Conservation (phyloP, 345 rosid species). For the Gossypium thurberi region DNA sequence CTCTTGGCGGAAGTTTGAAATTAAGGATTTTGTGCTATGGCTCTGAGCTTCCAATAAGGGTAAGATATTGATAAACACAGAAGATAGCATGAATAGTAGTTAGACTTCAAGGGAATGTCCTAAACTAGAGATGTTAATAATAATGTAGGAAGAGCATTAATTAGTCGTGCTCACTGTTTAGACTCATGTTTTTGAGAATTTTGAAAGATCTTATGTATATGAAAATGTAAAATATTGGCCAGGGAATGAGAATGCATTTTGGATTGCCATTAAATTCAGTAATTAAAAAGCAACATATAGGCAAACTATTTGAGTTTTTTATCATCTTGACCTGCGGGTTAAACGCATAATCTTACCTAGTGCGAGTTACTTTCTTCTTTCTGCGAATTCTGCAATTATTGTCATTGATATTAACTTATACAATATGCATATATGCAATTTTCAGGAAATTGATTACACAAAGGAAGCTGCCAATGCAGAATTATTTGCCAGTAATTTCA, state of each 20-base stretch:
- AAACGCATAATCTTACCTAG: not conserved
- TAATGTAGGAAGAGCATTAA: not conserved
- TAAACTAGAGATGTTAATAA: not conserved
- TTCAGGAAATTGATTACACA: slow-evolving; percentile 95
- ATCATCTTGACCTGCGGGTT: not conserved
- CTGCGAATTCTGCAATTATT: not conserved
- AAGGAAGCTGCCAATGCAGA: slow-evolving; percentile 96
- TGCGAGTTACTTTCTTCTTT: not conserved
- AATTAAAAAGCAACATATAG: not conserved
- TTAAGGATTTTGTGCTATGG: not conserved
- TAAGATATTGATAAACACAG: not conserved
- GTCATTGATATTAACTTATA: slow-evolving; percentile 10
- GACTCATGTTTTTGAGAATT: not conserved
- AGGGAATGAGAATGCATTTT: not conserved
- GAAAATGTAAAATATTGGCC: not conserved
- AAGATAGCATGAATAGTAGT: not conserved
- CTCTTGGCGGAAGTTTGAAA: not conserved
- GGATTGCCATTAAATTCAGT: not conserved
- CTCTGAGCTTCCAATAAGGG: not conserved
- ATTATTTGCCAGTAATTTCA: slow-evolving; percentile 82
- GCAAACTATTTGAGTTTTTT: not conserved
- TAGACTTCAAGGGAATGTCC: not conserved
- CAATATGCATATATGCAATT: not conserved
- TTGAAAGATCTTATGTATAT: not conserved
- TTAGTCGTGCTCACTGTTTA: not conserved